Base-by-base conservation (phyloP, 345 rosid species). In the Gossypium rotundifolium region DNA sequence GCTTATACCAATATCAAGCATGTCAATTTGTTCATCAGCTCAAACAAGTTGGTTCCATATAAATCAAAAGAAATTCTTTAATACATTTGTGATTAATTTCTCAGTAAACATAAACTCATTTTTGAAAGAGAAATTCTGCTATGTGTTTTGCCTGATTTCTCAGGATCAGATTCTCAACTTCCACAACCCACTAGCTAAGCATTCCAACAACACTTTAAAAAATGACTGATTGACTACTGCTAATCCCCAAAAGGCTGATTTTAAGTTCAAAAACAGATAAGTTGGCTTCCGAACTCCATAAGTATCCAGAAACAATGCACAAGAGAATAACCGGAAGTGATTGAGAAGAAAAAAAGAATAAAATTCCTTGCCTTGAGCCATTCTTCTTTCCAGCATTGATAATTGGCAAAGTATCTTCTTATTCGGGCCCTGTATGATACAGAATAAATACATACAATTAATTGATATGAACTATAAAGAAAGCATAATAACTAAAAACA, bases 321-420 rank as follows among this genome's bases (percentile, higher is more conserved):
- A 61, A 62, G 25, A 44, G 20, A 38, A 65, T n/a, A 58, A 78
- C 33, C 12, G 48, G 13, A 42, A 67, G 58, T 38, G 14, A 13
- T 4, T 9, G 22, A 38, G 61, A 29, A 18, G 25, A 76, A 3
- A 4, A 53, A 4, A 53, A 64, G 25, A 49, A 29, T 11, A 58
- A 54, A 33, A 33, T 23, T 25, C n/a, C 88, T 83, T 78, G 77
- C 92, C 94, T 88, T 88, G 92, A 69, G 90, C 86, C 85, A 88
- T 85, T 79, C 82, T 87, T 80, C 92, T 85, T 82, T 86, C 92
- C 58, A 90, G 90, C 94, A 90, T 90, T 69, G 94, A 90, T 20
- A 90, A 76, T 75, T 87, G 88, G 76, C 85, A 82, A 46, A 90
- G 88, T 75, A 90, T 88, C 81, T 82, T 86, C 84, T 90, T 90